Evolutionary conservation across 73 alveolate genomes (phyloP).

Genomic region (Paramecium caudatum): DNA sequence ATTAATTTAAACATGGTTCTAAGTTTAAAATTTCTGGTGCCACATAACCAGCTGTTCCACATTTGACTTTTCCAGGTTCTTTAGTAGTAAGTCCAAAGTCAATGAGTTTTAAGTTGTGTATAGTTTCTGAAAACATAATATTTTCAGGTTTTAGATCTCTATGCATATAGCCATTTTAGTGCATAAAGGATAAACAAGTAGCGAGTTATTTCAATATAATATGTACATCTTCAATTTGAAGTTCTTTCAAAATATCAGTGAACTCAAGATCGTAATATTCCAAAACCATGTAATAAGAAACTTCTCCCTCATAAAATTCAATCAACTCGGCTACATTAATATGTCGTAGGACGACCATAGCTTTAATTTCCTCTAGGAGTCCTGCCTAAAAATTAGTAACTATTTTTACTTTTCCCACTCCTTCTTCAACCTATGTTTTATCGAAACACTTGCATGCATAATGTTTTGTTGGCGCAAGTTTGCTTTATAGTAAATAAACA

Average conservation of each 20-base stretch:
- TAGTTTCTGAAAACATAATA: constrained; percentile 3
- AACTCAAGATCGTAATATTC: constrained; percentile 27
- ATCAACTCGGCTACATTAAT: background rate
- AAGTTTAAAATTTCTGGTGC: constrained; percentile 88
- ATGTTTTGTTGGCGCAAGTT: background rate
- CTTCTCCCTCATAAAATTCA: constrained; percentile 59
- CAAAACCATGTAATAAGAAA: constrained; percentile 37
- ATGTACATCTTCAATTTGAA: background rate
- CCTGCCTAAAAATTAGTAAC: background rate
- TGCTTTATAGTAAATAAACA: constrained; percentile 31
- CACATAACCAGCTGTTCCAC: constrained; percentile 91
- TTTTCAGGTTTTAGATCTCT: constrained; percentile 70
- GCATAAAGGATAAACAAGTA: background rate
- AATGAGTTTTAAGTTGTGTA: background rate
- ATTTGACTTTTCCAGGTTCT: constrained; percentile 44
- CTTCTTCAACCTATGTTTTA: constrained; percentile 1
- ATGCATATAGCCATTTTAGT: constrained; percentile 40
- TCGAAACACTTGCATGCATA: constrained; percentile 33
- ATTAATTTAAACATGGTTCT: background rate
- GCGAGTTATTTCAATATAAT: background rate
- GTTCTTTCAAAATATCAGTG: constrained; percentile 16
- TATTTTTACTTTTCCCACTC: background rate
- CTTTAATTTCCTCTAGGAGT: constrained; percentile 17
- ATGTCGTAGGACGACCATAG: background rate
- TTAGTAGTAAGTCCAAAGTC: constrained; percentile 30